A percentile compares a stretch with the other conserved stretches of the same genome.
Evolutionary conservation across 2,329 filamentous ascomycete genomes (phyloP).

Genomic region (Botrytis tulipae): DNA sequence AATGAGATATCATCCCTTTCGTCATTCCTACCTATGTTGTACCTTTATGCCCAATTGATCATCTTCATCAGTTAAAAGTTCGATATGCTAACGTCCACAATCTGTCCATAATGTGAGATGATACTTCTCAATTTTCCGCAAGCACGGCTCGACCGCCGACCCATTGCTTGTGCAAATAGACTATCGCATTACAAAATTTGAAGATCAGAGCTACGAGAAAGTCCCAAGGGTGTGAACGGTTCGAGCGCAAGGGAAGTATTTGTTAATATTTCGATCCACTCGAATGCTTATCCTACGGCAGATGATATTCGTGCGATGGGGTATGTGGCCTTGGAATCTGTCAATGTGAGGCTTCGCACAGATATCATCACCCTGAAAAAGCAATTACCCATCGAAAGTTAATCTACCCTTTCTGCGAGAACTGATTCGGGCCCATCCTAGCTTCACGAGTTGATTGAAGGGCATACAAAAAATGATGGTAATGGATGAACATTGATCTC

Average conservation of each 20-base stretch:
- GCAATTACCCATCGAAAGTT: not conserved
- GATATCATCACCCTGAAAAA: not conserved
- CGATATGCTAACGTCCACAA: not conserved
- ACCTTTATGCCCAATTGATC: not conserved
- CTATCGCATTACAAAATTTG: not conserved
- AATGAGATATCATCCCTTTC: not conserved
- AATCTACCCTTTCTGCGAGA: not conserved
- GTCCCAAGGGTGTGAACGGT: not conserved
- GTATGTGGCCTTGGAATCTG: not conserved
- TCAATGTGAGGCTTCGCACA: not conserved
- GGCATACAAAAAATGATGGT: not conserved
- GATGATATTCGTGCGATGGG: not conserved
- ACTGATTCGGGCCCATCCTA: fast-evolving
- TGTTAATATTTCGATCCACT: not conserved
- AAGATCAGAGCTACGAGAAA: not conserved
- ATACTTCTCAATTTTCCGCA: not conserved
- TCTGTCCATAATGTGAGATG: not conserved
- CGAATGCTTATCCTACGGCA: not conserved
- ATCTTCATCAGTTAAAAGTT: not conserved
- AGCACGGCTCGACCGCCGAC: not conserved
- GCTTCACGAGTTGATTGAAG: not conserved
- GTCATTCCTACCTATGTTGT: not conserved
- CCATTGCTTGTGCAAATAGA: not conserved
- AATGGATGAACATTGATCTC: not conserved
- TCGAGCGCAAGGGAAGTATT: not conserved